A percentile compares a stretch with the other conserved stretches of the same genome.
These are phyloP conservation scores for Spirogloea muscicola DNA, from an alignment of 139 green algal genomes.

Conservation along the genomic window DNA sequence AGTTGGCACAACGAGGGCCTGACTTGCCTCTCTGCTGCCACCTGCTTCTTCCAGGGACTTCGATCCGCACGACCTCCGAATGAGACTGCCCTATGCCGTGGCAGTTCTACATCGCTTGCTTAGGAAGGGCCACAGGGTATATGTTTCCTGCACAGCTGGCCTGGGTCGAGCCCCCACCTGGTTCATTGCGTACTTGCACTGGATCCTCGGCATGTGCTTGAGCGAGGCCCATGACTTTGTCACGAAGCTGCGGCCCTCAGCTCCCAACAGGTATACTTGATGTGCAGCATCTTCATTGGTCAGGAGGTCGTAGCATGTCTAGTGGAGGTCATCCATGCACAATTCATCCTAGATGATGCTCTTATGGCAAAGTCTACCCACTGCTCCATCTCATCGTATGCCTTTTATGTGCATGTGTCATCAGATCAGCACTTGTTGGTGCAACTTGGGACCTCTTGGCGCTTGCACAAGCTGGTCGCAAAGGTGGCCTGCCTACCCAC, in stretches of 20 bases:
- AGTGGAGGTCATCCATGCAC: too few relatives aligned
- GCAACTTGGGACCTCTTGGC: conserved; percentile 25
- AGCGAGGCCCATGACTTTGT: neutral
- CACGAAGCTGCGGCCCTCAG: neutral
- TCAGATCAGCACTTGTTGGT: conserved; percentile 7
- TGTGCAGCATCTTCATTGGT: too few relatives aligned
- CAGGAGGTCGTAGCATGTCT: too few relatives aligned
- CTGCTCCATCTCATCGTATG: too few relatives aligned
- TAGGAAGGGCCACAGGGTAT: conserved; percentile 7
- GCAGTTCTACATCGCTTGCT: conserved; percentile 24
- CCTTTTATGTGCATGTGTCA: too few relatives aligned
- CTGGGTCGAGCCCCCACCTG: conserved; percentile 11
- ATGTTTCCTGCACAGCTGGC: conserved; percentile 17
- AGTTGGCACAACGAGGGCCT: too few relatives aligned
- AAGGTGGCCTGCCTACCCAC: conserved; percentile 6
- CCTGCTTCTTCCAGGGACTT: too few relatives aligned
- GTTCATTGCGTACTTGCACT: conserved; percentile 29
- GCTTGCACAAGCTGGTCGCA: neutral
- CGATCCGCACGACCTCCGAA: conserved; percentile 14
- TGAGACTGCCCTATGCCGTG: conserved; percentile 12
- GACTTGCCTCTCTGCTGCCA: too few relatives aligned
- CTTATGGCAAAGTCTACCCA: too few relatives aligned
- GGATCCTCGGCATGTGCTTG: conserved; percentile 8
- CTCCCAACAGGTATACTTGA: conserved; percentile 8
- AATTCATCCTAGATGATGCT: too few relatives aligned